Evolutionary conservation across 2,329 filamentous ascomycete genomes (phyloP).

Genomic region (Fusarium sp.): DNA sequence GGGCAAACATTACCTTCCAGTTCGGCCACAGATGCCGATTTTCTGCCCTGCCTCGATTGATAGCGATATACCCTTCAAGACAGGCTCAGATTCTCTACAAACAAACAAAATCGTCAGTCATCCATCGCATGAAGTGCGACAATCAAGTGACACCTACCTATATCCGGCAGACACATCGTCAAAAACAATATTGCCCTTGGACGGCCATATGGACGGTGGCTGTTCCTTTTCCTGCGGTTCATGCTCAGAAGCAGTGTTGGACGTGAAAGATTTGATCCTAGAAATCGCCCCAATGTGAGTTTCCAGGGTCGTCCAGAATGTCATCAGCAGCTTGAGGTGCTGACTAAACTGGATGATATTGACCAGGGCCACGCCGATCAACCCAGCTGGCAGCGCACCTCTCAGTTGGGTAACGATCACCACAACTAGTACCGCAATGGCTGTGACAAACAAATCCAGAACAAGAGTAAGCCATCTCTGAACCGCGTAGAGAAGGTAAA

Average conservation of each 20-base stretch:
- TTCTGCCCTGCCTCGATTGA: slow-evolving; percentile 36
- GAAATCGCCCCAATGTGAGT: slow-evolving; percentile 49
- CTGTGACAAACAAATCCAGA: slow-evolving; percentile 43
- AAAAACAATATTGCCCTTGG: slow-evolving; percentile 84
- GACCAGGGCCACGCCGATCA: slow-evolving; percentile 47
- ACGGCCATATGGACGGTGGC: slow-evolving; percentile 82
- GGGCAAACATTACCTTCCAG: slow-evolving; percentile 26
- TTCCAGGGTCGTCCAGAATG: slow-evolving; percentile 51
- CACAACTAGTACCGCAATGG: slow-evolving; percentile 38
- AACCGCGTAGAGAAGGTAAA: slow-evolving; percentile 57
- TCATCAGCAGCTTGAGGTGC: slow-evolving; percentile 49
- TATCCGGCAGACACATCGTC: slow-evolving; percentile 61
- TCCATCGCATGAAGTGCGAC: too few species aligned
- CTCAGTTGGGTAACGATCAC: slow-evolving; percentile 36
- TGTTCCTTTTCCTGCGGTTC: slow-evolving; percentile 32
- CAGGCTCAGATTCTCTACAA: slow-evolving; percentile 5
- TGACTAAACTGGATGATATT: slow-evolving; percentile 51
- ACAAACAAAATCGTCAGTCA: too few species aligned
- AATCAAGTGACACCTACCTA: slow-evolving; percentile 15
- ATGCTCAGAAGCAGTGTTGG: slow-evolving; percentile 28
- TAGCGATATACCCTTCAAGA: slow-evolving; percentile 20
- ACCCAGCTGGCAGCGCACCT: slow-evolving; percentile 13
- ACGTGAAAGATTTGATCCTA: slow-evolving; percentile 40
- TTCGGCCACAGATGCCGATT: slow-evolving; percentile 38
- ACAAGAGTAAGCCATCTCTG: slow-evolving; percentile 47